phyloP scores from a whole-genome alignment of 2,329 filamentous ascomycete species.

The Fusarium metavorans region DNA sequence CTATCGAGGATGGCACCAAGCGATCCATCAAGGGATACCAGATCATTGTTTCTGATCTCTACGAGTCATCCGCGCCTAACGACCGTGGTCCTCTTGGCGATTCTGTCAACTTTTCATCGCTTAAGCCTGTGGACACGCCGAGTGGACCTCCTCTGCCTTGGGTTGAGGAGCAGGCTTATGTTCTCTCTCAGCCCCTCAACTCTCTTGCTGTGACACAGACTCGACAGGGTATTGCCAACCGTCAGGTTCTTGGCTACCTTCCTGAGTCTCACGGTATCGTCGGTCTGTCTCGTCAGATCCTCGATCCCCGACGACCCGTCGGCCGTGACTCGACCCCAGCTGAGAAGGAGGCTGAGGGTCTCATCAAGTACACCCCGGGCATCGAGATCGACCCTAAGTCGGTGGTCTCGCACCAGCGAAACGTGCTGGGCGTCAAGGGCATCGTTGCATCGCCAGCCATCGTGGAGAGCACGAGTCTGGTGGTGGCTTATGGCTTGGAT shows the following conservation, averaged over 20 bases:
- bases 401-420: constrained; percentile 83
- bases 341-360: constrained; percentile 83
- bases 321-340: constrained; percentile 83
- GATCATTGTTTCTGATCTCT: constrained; percentile 87
- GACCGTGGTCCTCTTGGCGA: constrained; percentile 84
- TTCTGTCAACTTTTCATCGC: constrained; percentile 79
- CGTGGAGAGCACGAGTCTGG: constrained; percentile 90
- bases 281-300: constrained; percentile 80
- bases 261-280: constrained; percentile 80
- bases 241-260: constrained; percentile 84
- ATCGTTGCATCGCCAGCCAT: constrained; percentile 82
- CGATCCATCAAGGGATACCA: constrained; percentile 83
- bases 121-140: constrained; percentile 71
- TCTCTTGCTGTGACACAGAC: constrained; percentile 89
- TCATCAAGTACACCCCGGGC: constrained; percentile 79
- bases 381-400: constrained; percentile 88
- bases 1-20: constrained; percentile 64
- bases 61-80: constrained; percentile 85
- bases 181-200: constrained; percentile 83
- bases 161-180: constrained; percentile 82
- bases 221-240: constrained; percentile 88
- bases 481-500: constrained; percentile 90
- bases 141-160: constrained; percentile 74
- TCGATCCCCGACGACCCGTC: constrained; percentile 89
- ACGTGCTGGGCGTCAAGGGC: constrained; percentile 79